Evolutionary conservation across 345 rosid species (phyloP).

Genomic region (Gossypium australe): DNA sequence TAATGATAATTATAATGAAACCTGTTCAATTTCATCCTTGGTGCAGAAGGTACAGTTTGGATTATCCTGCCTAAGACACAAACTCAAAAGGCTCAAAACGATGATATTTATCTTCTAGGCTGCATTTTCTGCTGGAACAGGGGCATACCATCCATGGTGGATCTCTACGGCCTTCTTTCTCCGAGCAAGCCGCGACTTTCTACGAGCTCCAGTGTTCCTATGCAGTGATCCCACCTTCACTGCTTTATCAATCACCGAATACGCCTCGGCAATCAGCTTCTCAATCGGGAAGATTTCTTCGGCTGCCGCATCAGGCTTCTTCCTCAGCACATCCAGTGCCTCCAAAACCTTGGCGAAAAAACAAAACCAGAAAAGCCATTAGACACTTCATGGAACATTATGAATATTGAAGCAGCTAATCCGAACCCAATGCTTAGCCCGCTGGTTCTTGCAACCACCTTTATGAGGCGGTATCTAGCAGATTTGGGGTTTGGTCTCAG

Average conservation of each 20-base stretch:
- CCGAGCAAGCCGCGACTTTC: constrained; percentile 88
- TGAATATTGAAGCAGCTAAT: neutral
- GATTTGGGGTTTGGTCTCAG: neutral
- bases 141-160: constrained; percentile 84
- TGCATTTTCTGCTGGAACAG: constrained; percentile 33
- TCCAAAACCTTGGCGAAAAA: constrained; percentile 60
- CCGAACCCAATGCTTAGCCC: neutral
- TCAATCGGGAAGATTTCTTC: constrained; percentile 70
- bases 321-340: constrained; percentile 65
- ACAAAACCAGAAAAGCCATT: neutral
- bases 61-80: neutral
- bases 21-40: too few relatives aligned
- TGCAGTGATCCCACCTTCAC: constrained; percentile 67
- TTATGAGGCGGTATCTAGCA: neutral
- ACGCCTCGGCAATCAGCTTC: constrained; percentile 82
- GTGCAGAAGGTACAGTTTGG: neutral
- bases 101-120: constrained; percentile 16
- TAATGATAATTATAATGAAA: too few relatives aligned
- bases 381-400: neutral
- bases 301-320: constrained; percentile 70
- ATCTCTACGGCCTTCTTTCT: constrained; percentile 82
- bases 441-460: neutral
- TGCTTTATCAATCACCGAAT: constrained; percentile 81
- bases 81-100: constrained; percentile 5
- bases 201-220: constrained; percentile 73